Base-by-base conservation (phyloP, 805 yeast species). In the Lachancea nothofagi region DNA sequence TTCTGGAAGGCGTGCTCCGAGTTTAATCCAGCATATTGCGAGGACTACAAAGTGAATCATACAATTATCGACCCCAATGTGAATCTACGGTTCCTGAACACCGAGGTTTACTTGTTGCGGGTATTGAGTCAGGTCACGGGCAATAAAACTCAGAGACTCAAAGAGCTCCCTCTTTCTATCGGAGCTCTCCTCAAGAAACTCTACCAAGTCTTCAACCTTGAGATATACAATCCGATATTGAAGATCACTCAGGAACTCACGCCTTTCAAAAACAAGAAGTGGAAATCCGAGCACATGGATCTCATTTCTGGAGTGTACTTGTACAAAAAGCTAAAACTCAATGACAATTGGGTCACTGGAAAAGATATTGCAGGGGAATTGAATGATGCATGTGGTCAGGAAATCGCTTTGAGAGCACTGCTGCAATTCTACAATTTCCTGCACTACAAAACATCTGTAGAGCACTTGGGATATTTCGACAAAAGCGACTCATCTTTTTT, bases 251-350 rank as follows among this genome's bases (percentile, higher is more conserved):
- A 85, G 57, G 79, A 83, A 46, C 71, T 88, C 36, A 79, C 88
- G 1, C 96, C 97, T 0, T 86, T 82, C 62, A 89, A 86, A 53
- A 96, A 96, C 14, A 78, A 93, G 44, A 88, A 89, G 60, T 90
- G 98, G 98, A 80, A 88, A 50, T 75, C 88, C 10, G 76, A 79
- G 46, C 93, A 90, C 57, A 90, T 93, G 97, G 96, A 89, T 48
- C 68, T 93, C 33, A 84, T 90, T 4, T 86, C 96, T 0, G 80
- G 85, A 44, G 88, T 90, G 2, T 90, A 83, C 53, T 58, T 93
- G 20, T 79, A 87, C 54, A 75, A 85, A 51, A 75, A 78, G 49
- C 66, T 88, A 27, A 76, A 79, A 13, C 60, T 90, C 34, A 72
- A 78, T 44, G 98, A 90, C 56, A 81, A 80, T 45, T 90, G 97